Evolutionary conservation across 78 protist genomes (phyloP), one percentile per base, ranked within the genome.

Genomic region (Guillardia theta): DNA sequence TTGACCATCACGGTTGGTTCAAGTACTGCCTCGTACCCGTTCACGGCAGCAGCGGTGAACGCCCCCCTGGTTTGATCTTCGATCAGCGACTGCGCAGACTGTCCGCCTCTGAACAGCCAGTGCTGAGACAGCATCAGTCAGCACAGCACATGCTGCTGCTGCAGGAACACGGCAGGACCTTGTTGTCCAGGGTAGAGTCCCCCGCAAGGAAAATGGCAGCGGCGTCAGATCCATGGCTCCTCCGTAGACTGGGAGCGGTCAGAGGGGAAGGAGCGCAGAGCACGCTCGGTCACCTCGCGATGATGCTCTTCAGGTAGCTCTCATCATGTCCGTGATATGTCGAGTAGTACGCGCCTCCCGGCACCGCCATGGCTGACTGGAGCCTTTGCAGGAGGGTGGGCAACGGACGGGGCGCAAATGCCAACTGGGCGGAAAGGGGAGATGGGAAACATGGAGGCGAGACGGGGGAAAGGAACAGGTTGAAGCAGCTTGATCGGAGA

Each of bases 121-220:
- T 24, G 88, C 19, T 6, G 10, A 10, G 92, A 41, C 92, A 87
- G 92, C 43, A 44, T 18, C 18, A 2, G 92, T 30, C 27, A 87
- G 8, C 46, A 6, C 46, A 41, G 15, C 48, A 45, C 9, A 19
- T 9, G 15, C 30, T n/a, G n/a, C n/a, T n/a, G 43, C 88, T 15
- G 12, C 15, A 33, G 44, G 88, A 10, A 41, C 0, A 39, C 46
- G 0, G 48, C 15, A 48, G 88, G 88, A 4, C 36, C 47, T 88
- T 88, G 93, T 88, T 88, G 93, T 88, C 93, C 39, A 92, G 87
- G 44, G 48, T n/a, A 0, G 64, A 45, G 94, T 92, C 94, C 0
- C 94, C 94, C 0, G 80, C 80, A 1, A 92, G 77, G 87, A 41
- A 92, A 27, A 88, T 53, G 77, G 37, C 2, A 58, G 6, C 27